Percentiles rank a stretch among this genome's conserved stretches.
phyloP scores from a whole-genome alignment of 495 filamentous ascomycete species.

The Aspergillus carlsbadensis region DNA sequence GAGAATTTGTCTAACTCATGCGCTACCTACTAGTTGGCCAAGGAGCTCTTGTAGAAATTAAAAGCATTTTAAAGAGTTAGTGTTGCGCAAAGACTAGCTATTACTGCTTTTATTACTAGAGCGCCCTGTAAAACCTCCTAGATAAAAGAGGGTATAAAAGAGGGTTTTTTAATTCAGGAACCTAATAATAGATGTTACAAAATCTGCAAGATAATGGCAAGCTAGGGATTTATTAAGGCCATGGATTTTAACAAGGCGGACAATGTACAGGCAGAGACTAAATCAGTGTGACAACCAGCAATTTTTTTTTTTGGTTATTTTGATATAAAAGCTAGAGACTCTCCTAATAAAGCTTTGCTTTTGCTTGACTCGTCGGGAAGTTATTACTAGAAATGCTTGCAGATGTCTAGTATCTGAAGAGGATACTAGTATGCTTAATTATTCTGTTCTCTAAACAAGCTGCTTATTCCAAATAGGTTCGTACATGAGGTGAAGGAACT shows the following conservation, averaged over 20 bases:
- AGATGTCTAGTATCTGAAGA: too few relatives aligned
- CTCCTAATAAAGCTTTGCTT: neutral
- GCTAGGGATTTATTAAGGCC: slow-evolving; percentile 6
- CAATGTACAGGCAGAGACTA: slow-evolving; percentile 7
- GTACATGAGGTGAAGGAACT: too few relatives aligned
- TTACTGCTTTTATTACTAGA: slow-evolving; percentile 11
- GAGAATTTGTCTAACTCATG: slow-evolving; percentile 9
- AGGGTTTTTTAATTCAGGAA: neutral
- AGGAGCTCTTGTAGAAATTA: slow-evolving; percentile 9
- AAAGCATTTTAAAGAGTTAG: slow-evolving; percentile 8
- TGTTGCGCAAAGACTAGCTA: slow-evolving; percentile 8
- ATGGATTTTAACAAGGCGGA: slow-evolving; percentile 7
- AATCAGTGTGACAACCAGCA: neutral
- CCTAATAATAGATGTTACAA: slow-evolving; percentile 4
- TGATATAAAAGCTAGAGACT: neutral
- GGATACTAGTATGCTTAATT: too few relatives aligned
- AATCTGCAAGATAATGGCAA: slow-evolving; percentile 10
- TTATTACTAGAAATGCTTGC: too few relatives aligned
- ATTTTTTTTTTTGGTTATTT: neutral
- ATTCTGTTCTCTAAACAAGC: too few relatives aligned
- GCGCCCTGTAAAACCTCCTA: slow-evolving; percentile 10
- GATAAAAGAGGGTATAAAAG: slow-evolving; percentile 12
- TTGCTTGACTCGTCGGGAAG: too few relatives aligned
- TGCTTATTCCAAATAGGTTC: too few relatives aligned
- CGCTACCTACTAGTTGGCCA: slow-evolving; percentile 8